These are phyloP conservation scores for Strigomonas culicis DNA, from an alignment of 208 protist genomes.

Conservation along the genomic window DNA sequence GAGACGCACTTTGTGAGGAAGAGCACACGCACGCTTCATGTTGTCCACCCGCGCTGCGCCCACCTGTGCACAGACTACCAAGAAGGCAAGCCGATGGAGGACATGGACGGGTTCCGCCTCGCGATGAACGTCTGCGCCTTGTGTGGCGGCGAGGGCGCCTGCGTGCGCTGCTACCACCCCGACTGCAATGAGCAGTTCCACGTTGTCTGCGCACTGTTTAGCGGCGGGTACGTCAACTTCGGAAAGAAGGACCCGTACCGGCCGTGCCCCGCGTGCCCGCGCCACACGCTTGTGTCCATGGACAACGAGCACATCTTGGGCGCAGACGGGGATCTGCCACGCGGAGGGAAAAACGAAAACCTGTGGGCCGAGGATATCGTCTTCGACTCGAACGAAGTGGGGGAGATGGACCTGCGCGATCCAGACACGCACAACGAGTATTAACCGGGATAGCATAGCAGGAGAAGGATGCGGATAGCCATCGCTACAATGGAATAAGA, in stretches of 20 bases:
- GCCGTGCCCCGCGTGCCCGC: slow-evolving; percentile 76
- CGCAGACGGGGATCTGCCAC: neutral
- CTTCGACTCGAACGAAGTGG: slow-evolving; percentile 81
- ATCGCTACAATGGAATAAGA: neutral
- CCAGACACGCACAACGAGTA: slow-evolving; percentile 75
- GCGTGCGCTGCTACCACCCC: slow-evolving; percentile 79
- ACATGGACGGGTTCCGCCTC: slow-evolving; percentile 54
- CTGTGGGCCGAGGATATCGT: slow-evolving; percentile 79
- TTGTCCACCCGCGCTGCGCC: slow-evolving; percentile 79
- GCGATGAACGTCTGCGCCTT: slow-evolving; percentile 56
- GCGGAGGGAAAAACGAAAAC: slow-evolving; percentile 22
- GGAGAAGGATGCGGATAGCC: neutral
- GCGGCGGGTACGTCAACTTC: slow-evolving; percentile 82
- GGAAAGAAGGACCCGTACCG: slow-evolving; percentile 78
- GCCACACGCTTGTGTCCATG: slow-evolving; percentile 69
- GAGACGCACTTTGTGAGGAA: slow-evolving; percentile 60
- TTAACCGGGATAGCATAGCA: slow-evolving; percentile 3
- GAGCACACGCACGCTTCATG: slow-evolving; percentile 42
- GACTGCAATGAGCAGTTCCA: slow-evolving; percentile 84
- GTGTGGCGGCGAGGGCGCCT: slow-evolving; percentile 66
- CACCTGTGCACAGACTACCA: slow-evolving; percentile 82
- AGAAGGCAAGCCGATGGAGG: slow-evolving; percentile 60
- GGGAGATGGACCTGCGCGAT: slow-evolving; percentile 72
- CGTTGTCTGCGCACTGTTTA: slow-evolving; percentile 74
- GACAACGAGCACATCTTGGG: neutral